phyloP scores from a whole-genome alignment of 768 basidiomycete genomes.

The Mycena belliarum region DNA sequence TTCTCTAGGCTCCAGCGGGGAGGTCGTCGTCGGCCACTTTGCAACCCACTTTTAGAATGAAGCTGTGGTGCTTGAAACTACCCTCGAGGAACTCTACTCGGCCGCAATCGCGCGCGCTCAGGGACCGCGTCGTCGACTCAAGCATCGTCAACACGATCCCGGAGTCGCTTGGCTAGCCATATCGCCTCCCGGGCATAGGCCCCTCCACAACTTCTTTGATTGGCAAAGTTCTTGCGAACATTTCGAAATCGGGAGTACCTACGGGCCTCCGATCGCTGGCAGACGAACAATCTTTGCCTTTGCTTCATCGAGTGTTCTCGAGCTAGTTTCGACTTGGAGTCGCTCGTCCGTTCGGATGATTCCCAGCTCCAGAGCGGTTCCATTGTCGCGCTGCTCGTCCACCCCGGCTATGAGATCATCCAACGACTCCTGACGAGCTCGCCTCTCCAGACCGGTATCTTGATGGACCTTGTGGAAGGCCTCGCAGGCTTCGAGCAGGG shows the following conservation, averaged over 20 bases:
- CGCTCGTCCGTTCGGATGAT: conserved; percentile 64
- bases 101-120: conserved; percentile 66
- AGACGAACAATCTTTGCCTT: conserved; percentile 81
- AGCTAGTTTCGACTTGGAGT: conserved; percentile 79
- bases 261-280: conserved; percentile 78
- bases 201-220: conserved; percentile 87
- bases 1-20: no score
- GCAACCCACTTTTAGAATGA: no score
- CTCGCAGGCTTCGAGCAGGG: conserved; percentile 74
- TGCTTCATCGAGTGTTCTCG: conserved; percentile 84
- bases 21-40: no score
- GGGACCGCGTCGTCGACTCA: conserved; percentile 57
- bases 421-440: conserved; percentile 74
- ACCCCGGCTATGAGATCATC: conserved; percentile 89
- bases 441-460: conserved; percentile 68
- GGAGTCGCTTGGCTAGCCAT: conserved; percentile 76
- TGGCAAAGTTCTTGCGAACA: conserved; percentile 84
- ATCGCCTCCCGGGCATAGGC: conserved; percentile 75
- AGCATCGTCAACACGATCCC: conserved; percentile 76
- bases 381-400: conserved; percentile 58
- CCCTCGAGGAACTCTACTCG: no score
- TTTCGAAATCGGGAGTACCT: conserved; percentile 75
- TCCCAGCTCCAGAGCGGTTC: conserved; percentile 49
- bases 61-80: no score
- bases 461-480: conserved; percentile 82